Conservation (phyloP, 1,139 yeast genomes). For the Taiozyma sp. region DNA sequence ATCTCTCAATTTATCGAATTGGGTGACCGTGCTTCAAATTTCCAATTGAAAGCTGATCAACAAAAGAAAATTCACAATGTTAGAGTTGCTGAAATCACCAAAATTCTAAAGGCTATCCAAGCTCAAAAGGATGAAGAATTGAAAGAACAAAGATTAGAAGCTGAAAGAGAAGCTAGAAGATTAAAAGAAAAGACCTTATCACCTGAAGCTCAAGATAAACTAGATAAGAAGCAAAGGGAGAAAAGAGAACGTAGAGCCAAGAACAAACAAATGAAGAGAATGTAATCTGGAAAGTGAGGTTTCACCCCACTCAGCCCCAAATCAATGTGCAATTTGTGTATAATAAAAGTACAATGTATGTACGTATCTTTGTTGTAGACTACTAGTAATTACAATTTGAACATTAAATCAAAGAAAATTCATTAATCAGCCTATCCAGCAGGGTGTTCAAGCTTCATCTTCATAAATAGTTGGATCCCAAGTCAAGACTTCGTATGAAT, state of each 20-base stretch:
- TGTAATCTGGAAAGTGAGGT: slow-evolving; percentile 13
- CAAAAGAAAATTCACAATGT: slow-evolving; percentile 68
- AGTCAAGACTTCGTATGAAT: slow-evolving; percentile 22
- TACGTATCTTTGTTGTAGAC: neutral
- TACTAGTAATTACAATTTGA: neutral
- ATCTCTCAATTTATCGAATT: slow-evolving; percentile 48
- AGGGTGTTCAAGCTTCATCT: slow-evolving; percentile 1
- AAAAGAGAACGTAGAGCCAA: slow-evolving; percentile 48
- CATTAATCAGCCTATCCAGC: neutral
- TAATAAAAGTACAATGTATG: neutral
- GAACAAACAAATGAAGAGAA: slow-evolving; percentile 38
- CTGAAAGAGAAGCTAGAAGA: slow-evolving; percentile 57
- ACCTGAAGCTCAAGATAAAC: slow-evolving; percentile 71
- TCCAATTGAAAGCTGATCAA: slow-evolving; percentile 51
- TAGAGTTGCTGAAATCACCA: slow-evolving; percentile 30
- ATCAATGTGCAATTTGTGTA: neutral
- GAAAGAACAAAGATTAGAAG: slow-evolving; percentile 64
- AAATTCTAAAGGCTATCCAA: slow-evolving; percentile 69
- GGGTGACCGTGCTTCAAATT: slow-evolving; percentile 41
- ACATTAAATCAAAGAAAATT: neutral
- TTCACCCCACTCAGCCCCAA: no score
- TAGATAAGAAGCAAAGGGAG: slow-evolving; percentile 66
- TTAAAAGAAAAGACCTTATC: slow-evolving; percentile 46
- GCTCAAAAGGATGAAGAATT: slow-evolving; percentile 62
- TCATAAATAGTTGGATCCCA: slow-evolving; percentile 28